phyloP scores from a whole-genome alignment of 2,329 filamentous ascomycete genomes.

The Trichoderma oligosporum region DNA sequence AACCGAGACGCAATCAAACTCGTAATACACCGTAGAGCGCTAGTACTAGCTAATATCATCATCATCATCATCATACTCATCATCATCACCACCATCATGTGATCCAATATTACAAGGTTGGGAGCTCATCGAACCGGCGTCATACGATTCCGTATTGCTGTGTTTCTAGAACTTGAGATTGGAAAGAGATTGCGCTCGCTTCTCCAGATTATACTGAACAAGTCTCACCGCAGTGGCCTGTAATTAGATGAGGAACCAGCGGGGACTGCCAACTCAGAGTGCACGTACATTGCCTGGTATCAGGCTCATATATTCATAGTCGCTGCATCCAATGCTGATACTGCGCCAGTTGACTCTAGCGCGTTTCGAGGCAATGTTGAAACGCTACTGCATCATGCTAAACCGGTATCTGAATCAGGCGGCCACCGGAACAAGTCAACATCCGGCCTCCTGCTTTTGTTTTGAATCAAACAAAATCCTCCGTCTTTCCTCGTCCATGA shows the following conservation, averaged over 20 bases:
- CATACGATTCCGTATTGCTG: no score
- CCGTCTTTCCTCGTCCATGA: no score
- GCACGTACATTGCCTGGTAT: no score
- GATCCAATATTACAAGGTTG: background rate
- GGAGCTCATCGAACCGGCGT: slow-evolving; percentile 9
- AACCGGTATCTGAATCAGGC: slow-evolving; percentile 8
- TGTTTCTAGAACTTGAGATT: background rate
- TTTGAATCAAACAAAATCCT: no score
- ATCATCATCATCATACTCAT: no score
- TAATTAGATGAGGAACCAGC: background rate
- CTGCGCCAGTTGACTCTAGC: slow-evolving; percentile 37
- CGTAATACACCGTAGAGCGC: no score
- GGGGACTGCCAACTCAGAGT: no score
- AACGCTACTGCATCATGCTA: slow-evolving; percentile 12
- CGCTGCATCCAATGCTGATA: slow-evolving; percentile 41
- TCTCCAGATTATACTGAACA: background rate
- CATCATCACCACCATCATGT: background rate
- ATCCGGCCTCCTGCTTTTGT: no score
- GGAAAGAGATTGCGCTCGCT: background rate
- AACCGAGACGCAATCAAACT: background rate
- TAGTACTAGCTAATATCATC: no score
- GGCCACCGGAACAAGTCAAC: slow-evolving; percentile 1
- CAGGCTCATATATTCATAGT: no score
- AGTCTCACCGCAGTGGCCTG: background rate
- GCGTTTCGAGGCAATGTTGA: slow-evolving; percentile 44